phyloP scores from a whole-genome alignment of 331 rosid species.

The Acacia pycnantha region DNA sequence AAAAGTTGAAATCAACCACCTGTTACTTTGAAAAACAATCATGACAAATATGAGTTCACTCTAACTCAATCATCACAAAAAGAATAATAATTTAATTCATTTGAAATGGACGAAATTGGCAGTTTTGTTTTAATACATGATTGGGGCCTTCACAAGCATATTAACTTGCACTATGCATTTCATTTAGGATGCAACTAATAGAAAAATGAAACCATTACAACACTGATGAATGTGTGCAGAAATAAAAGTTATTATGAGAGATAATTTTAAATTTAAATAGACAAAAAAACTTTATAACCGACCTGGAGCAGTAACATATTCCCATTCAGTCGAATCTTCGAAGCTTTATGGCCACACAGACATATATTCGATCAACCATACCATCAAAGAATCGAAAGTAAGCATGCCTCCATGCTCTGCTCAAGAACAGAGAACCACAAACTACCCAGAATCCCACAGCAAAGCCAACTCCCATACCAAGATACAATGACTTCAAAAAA shows the following conservation, averaged over 20 bases:
- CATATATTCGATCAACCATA: background rate
- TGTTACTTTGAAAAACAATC: no score
- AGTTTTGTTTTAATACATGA: no score
- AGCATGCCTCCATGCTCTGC: background rate
- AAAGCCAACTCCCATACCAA: background rate
- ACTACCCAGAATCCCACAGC: background rate
- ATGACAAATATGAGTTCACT: no score
- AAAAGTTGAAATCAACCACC: no score
- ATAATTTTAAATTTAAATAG: background rate
- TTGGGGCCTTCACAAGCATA: background rate
- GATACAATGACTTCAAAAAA: background rate
- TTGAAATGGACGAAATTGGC: no score
- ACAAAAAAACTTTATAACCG: background rate
- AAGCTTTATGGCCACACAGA: background rate
- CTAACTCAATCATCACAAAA: no score
- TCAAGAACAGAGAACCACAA: background rate
- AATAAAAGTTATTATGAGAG: background rate
- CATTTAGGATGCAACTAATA: no score
- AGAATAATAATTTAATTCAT: no score
- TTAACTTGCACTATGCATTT: background rate
- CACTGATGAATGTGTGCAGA: background rate
- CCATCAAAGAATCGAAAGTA: background rate
- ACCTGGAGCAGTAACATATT: background rate
- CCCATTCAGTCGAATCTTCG: background rate
- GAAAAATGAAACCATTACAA: background rate